Base-by-base conservation (phyloP, 257 asterid species). In the Coffea canephora region DNA sequence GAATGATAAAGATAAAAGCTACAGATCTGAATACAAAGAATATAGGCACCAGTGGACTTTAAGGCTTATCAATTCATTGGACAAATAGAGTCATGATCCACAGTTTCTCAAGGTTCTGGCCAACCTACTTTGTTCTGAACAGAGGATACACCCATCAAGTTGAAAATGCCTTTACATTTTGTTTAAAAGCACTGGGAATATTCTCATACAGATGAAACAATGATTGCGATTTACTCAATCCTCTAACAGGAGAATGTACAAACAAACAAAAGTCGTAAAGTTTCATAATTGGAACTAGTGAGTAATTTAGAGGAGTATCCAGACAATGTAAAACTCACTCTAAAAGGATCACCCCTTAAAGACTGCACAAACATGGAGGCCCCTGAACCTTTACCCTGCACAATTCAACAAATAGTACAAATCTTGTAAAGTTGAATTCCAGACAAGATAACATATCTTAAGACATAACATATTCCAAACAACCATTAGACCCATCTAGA, bases 281-380 rank as follows among this genome's bases (percentile, higher is more conserved):
- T 13, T 49, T 50, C 65, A 62, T 8, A 64, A 23, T 78, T 75
- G 68, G 52, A 6, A 19, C 59, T 76, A 54, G 52, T 45, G 49
- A 57, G 39, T 18, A 43, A 75, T 66, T 59, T 18, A 27, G 72
- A 74, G 67, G 61, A 69, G 11, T n/a, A 48, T 55, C 25, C 66
- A 72, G 55, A 41, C 78, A 73, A 65, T 49, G 78, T 9, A 39
- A 27, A 77, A 81, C 87, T 91, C 86, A 94, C 97, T 89, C 96
- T 86, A 83, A 90, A 93, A 80, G 98, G 98, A 87, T 91, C 97
- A 0, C 97, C 96, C 89, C 98, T 89, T 86, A 94, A 84, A 77
- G 97, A 94, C 84, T 94, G 97, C 82, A 94, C 97, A 87, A 90
- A 93, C 98, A 94, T 94, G 46, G 98, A 91, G 74, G 96, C 89